These are phyloP conservation scores for Acer campestre DNA, from an alignment of 345 rosid species.

Conservation along the genomic window DNA sequence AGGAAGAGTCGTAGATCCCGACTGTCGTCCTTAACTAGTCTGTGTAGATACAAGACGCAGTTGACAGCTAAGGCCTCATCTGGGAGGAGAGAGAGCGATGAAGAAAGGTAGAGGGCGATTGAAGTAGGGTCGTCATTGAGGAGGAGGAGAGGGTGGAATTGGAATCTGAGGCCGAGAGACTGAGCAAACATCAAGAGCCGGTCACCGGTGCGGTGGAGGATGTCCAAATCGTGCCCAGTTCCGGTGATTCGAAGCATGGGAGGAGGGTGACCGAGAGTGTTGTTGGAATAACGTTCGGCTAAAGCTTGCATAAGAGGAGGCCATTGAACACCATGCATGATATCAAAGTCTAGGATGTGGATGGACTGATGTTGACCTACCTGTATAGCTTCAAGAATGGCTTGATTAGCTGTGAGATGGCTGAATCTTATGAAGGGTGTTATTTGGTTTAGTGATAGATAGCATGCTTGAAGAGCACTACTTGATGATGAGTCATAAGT, in stretches of 20 bases:
- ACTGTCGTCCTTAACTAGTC: conserved; percentile 53
- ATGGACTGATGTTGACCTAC: conserved; percentile 47
- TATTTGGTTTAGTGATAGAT: conserved; percentile 79
- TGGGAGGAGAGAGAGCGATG: conserved; percentile 53
- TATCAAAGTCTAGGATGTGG: conserved; percentile 91
- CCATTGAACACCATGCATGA: conserved; percentile 99
- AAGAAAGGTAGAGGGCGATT: conserved; percentile 43
- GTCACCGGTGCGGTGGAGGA: conserved; percentile 75
- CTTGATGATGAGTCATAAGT: background rate
- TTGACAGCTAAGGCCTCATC: conserved; percentile 78
- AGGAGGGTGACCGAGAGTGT: conserved; percentile 39
- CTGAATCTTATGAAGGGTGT: conserved; percentile 87
- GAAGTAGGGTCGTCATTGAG: conserved; percentile 51
- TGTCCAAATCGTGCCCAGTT: conserved; percentile 63
- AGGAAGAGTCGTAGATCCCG: conserved; percentile 54
- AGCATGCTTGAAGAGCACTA: conserved; percentile 59
- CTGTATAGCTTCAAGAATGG: conserved; percentile 76
- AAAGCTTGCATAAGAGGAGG: conserved; percentile 98
- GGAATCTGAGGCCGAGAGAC: conserved; percentile 76
- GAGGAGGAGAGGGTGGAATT: conserved; percentile 73
- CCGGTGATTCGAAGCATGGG: conserved; percentile 85
- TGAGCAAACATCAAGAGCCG: conserved; percentile 81
- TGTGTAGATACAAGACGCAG: conserved; percentile 71
- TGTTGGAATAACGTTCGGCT: conserved; percentile 54
- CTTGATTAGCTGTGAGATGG: conserved; percentile 95